These are phyloP conservation scores for Pleodorina starrii DNA, from an alignment of 139 green algal species.

Conservation along the genomic window DNA sequence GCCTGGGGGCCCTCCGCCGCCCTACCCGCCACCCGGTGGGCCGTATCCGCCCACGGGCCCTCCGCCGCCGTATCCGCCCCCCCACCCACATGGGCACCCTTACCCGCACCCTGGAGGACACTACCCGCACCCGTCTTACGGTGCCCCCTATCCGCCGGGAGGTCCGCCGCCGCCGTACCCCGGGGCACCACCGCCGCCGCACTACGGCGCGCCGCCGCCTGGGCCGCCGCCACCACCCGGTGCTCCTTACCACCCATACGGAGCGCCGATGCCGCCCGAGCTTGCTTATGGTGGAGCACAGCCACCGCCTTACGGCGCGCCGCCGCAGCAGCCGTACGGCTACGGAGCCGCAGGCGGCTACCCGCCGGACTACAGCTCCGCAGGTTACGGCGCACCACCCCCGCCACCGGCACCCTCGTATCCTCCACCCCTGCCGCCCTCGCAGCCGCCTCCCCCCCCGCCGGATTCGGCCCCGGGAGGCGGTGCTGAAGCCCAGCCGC, in stretches of 20 bases:
- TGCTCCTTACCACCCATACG: constrained; percentile 24
- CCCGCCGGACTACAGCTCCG: not conserved
- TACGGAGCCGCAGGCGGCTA: constrained; percentile 1
- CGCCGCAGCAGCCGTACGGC: constrained; percentile 5
- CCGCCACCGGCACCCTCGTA: not conserved
- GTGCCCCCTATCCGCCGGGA: not conserved
- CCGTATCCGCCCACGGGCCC: constrained; percentile 22
- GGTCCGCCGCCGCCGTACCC: constrained; percentile 13
- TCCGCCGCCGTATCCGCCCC: constrained; percentile 36
- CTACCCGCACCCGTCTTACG: not conserved
- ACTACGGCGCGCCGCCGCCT: constrained; percentile 19
- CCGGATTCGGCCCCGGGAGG: not conserved
- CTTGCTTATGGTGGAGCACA: not conserved
- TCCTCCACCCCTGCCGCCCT: constrained; percentile 18
- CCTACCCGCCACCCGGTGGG: not conserved
- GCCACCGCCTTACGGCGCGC: constrained; percentile 1
- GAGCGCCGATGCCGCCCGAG: not conserved
- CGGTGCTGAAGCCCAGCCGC: not conserved
- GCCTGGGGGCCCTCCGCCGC: constrained; percentile 23
- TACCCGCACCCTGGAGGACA: not conserved
- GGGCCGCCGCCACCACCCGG: constrained; percentile 1
- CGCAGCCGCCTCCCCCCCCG: not conserved
- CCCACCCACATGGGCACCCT: not conserved
- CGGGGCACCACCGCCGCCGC: constrained; percentile 4
- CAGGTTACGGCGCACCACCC: not conserved